Evolutionary conservation across 2,329 filamentous ascomycete species (phyloP).

Genomic region (Chrysosporium keratinophilum): DNA sequence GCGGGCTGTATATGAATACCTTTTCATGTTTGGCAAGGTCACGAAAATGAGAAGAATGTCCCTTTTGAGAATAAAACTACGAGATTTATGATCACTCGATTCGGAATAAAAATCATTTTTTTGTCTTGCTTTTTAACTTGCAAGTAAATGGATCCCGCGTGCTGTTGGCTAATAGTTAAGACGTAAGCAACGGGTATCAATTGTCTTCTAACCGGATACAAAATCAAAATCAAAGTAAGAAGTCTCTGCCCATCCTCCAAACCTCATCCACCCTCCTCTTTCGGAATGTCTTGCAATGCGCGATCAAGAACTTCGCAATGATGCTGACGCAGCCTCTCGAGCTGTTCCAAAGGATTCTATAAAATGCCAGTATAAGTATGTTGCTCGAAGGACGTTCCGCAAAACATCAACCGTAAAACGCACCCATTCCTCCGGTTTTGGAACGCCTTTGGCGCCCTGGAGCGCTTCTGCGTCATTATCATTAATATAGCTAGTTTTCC

Average conservation of each 20-base stretch:
- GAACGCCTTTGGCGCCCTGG: conserved; percentile 70
- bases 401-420: conserved; percentile 49
- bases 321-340: conserved; percentile 58
- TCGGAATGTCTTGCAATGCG: background rate
- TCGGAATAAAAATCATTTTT: no score
- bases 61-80: no score
- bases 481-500: conserved; percentile 55
- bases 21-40: no score
- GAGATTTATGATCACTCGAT: no score
- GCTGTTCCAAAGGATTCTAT: conserved; percentile 60
- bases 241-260: background rate
- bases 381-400: conserved; percentile 34
- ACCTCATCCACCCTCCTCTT: background rate
- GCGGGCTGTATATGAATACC: no score
- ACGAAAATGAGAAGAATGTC: no score
- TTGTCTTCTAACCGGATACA: background rate
- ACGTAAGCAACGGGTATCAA: background rate
- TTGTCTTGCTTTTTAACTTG: no score
- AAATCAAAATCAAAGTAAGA: background rate
- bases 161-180: no score
- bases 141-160: no score
- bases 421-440: conserved; percentile 88
- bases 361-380: conserved; percentile 38
- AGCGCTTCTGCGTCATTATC: conserved; percentile 42
- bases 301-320: conserved; percentile 52